These are phyloP conservation scores for Venturiaceae sp. DNA, from an alignment of 2,329 filamentous ascomycete genomes.

Conservation along the genomic window DNA sequence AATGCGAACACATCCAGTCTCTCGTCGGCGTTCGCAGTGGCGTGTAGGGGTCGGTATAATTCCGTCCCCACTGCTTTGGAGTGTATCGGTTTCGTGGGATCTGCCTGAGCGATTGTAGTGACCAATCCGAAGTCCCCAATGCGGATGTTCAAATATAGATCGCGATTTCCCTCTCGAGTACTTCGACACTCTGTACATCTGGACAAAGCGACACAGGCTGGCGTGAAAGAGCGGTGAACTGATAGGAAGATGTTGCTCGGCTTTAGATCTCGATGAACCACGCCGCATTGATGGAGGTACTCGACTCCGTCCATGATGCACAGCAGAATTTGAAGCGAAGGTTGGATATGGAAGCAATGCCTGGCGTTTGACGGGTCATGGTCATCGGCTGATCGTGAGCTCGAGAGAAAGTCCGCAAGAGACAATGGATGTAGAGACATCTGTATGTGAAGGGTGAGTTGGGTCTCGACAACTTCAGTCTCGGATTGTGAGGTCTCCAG, in stretches of 20 bases:
- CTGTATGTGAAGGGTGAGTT: slow-evolving; percentile 53
- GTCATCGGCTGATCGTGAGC: slow-evolving; percentile 7
- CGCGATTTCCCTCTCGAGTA: slow-evolving; percentile 13
- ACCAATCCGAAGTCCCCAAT: slow-evolving; percentile 63
- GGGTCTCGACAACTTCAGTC: slow-evolving; percentile 10
- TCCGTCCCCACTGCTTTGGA: slow-evolving; percentile 47
- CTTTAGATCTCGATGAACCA: slow-evolving; percentile 60
- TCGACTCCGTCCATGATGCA: slow-evolving; percentile 53
- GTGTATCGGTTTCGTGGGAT: slow-evolving; percentile 5
- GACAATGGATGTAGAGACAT: slow-evolving; percentile 58
- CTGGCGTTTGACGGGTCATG: slow-evolving; percentile 17
- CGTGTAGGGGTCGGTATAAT: slow-evolving; percentile 44
- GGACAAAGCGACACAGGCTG: slow-evolving; percentile 32
- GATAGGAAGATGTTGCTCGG: slow-evolving; percentile 59
- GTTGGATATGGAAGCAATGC: slow-evolving; percentile 54
- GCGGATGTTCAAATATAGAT: slow-evolving; percentile 43
- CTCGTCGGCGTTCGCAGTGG: slow-evolving; percentile 26
- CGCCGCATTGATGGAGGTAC: slow-evolving; percentile 51
- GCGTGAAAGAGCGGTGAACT: slow-evolving; percentile 4
- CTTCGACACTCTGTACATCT: slow-evolving; percentile 35
- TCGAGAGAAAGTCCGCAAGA: slow-evolving; percentile 44
- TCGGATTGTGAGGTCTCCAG: slow-evolving; percentile 4
- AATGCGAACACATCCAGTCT: slow-evolving; percentile 53
- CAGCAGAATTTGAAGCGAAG: slow-evolving; percentile 47
- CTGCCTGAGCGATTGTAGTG: slow-evolving; percentile 37